Evolutionary conservation across 345 rosid species (phyloP).

Genomic region (Linum tenue): DNA sequence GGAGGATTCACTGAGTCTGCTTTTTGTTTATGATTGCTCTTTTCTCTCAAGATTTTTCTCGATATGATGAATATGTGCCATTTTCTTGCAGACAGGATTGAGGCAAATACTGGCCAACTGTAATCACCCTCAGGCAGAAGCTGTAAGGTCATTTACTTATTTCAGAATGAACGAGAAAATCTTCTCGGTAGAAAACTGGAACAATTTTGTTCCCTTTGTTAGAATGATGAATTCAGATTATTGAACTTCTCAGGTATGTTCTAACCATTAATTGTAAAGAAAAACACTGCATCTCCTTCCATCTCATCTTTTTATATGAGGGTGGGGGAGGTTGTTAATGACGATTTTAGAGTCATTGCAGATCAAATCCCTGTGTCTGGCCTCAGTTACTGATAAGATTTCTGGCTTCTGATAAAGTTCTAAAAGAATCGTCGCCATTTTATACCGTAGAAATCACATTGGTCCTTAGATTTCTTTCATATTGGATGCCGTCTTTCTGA

Average conservation of each 20-base stretch:
- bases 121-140: conserved; percentile 42
- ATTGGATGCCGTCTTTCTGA: too few species aligned
- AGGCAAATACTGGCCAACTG: conserved; percentile 48
- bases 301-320: not conserved
- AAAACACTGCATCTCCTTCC: not conserved
- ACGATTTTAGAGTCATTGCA: not conserved
- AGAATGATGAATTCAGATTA: conserved; percentile 48
- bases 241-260: conserved; percentile 17
- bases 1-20: not conserved
- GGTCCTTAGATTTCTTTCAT: too few species aligned
- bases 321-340: not conserved
- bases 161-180: conserved; percentile 53
- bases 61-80: not conserved
- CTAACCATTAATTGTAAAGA: conserved; percentile 13
- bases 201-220: conserved; percentile 58
- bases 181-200: conserved; percentile 55
- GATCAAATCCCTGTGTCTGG: not conserved
- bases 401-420: too few species aligned
- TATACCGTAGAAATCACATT: too few species aligned
- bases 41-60: too few species aligned
- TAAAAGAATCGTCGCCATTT: too few species aligned
- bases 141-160: conserved; percentile 57
- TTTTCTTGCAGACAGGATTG: conserved; percentile 44
- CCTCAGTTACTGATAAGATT: too few species aligned
- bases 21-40: not conserved